Percentiles rank a stretch among this genome's conserved stretches.
Conservation (phyloP, 495 filamentous ascomycete species). For the Penicillium cataractarum region DNA sequence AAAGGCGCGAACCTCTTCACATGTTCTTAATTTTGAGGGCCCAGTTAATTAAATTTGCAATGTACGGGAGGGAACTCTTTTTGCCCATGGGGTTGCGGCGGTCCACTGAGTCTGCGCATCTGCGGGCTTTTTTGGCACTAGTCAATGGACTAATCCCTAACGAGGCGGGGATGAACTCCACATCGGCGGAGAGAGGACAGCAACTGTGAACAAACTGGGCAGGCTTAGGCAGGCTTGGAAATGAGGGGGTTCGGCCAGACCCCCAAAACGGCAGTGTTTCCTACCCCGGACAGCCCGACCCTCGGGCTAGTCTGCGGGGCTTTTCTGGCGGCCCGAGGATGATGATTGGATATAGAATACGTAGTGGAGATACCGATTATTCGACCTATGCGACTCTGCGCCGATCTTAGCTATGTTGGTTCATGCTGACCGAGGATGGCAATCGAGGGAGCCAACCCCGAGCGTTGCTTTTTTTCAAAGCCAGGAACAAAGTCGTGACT, state of each 20-base stretch:
- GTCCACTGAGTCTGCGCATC: background rate
- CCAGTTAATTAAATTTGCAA: slow-evolving; percentile 4
- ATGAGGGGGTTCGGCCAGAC: slow-evolving; percentile 12
- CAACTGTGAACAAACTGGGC: background rate
- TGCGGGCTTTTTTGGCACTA: slow-evolving; percentile 9
- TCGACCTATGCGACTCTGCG: slow-evolving; percentile 6
- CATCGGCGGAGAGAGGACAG: background rate
- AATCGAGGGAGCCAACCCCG: background rate
- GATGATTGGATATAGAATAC: slow-evolving; percentile 8
- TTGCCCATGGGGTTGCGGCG: slow-evolving; percentile 18
- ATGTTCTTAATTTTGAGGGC: slow-evolving; percentile 11
- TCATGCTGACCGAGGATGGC: background rate
- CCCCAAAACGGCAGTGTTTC: slow-evolving; percentile 6
- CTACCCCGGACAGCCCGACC: slow-evolving; percentile 10
- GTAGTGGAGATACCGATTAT: background rate
- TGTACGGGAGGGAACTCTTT: background rate
- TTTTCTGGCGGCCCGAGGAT: background rate
- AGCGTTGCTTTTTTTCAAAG: background rate
- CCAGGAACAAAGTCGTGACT: slow-evolving; percentile 2
- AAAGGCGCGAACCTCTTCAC: slow-evolving; percentile 15
- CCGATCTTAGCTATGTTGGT: background rate
- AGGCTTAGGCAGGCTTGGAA: slow-evolving; percentile 1
- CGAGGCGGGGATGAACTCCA: slow-evolving; percentile 10
- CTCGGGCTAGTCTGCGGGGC: slow-evolving; percentile 2
- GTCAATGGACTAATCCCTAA: slow-evolving; percentile 4